These are phyloP conservation scores for Erodium moschatum DNA, from an alignment of 441 rosid species.

Conservation along the genomic window DNA sequence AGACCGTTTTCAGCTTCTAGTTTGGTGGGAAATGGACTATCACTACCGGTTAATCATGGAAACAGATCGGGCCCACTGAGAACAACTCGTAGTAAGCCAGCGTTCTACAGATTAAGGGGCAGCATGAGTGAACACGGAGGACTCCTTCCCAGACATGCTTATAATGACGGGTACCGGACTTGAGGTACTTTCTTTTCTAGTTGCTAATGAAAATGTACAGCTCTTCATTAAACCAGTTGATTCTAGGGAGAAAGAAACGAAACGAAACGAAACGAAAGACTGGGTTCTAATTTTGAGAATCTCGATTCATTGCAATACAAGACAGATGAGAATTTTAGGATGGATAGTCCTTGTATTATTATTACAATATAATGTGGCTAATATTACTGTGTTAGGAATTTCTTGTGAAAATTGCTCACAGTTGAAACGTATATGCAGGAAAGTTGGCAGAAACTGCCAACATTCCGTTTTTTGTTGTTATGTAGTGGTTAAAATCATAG, in stretches of 20 bases:
- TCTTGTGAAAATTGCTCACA: no score
- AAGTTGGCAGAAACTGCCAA: no score
- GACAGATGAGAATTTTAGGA: background rate
- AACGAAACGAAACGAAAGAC: no score
- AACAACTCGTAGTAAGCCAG: background rate
- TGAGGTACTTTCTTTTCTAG: background rate
- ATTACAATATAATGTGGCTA: background rate
- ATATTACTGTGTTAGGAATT: background rate
- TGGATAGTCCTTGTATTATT: background rate
- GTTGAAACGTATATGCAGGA: no score
- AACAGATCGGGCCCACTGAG: constrained; percentile 1
- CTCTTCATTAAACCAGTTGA: no score
- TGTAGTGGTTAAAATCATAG: no score
- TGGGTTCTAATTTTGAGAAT: background rate
- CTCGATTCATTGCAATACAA: background rate
- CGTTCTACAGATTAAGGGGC: background rate
- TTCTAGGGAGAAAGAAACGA: background rate
- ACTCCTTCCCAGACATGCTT: background rate
- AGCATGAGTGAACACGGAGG: constrained; percentile 3
- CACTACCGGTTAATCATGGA: background rate
- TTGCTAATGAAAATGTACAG: no score
- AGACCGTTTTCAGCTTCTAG: constrained; percentile 7
- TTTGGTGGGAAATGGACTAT: background rate
- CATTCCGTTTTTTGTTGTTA: no score
- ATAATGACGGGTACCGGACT: background rate